Percentiles rank a stretch among this genome's conserved stretches.
phyloP scores from a whole-genome alignment of 768 basidiomycete species.

The Xerocomus spinulosus region DNA sequence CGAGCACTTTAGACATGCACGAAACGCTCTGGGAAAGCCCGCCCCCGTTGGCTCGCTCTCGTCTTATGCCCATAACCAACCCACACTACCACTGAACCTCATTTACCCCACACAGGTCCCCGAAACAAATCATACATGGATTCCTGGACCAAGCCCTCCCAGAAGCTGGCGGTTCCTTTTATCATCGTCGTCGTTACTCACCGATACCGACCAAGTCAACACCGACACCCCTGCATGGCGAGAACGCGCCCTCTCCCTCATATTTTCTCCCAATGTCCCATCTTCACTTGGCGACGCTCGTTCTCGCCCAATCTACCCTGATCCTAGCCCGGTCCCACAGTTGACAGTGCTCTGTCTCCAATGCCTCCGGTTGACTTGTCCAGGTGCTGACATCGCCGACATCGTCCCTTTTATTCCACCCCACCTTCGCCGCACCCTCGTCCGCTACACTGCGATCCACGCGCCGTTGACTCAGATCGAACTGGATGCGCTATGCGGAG shows the following conservation, averaged over 20 bases:
- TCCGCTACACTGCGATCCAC: constrained; percentile 56
- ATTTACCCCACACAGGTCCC: constrained; percentile 26
- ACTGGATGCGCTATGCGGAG: constrained; percentile 47
- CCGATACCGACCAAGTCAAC: neutral
- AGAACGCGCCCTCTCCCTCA: constrained; percentile 48
- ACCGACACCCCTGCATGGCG: constrained; percentile 44
- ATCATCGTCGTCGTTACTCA: constrained; percentile 3
- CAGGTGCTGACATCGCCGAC: constrained; percentile 42
- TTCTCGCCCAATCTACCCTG: constrained; percentile 13
- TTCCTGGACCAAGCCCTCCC: constrained; percentile 51
- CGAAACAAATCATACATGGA: constrained; percentile 12
- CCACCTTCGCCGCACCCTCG: constrained; percentile 55
- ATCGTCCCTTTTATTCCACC: constrained; percentile 49
- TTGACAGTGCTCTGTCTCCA: constrained; percentile 57
- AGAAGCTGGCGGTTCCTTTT: constrained; percentile 49
- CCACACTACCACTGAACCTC: constrained; percentile 43
- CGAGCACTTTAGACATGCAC: constrained; percentile 64
- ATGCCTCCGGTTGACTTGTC: constrained; percentile 38
- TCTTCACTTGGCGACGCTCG: neutral
- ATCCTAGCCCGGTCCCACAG: constrained; percentile 37
- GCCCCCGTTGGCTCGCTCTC: constrained; percentile 15
- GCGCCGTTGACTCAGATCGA: constrained; percentile 48
- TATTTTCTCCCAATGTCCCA: constrained; percentile 36
- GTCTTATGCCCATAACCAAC: constrained; percentile 34
- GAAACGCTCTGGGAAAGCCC: constrained; percentile 42